Conservation (phyloP, 176 grass and related monocot genomes). For the Oryza coarctata region DNA sequence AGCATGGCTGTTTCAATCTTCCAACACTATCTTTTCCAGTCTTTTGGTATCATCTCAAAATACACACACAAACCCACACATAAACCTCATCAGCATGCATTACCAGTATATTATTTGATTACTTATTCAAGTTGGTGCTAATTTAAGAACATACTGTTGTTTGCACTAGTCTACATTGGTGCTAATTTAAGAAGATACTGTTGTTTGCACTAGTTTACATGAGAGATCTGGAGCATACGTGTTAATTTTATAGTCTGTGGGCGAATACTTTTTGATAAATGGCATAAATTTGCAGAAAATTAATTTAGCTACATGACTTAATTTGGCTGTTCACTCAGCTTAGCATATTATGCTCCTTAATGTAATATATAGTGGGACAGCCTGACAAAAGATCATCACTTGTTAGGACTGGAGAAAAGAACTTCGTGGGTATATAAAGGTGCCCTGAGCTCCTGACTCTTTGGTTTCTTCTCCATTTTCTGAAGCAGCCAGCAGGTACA, state of each 20-base stretch:
- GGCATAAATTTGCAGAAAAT: not conserved
- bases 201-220: slow-evolving; percentile 13
- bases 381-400: slow-evolving; percentile 22
- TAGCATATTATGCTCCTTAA: not conserved
- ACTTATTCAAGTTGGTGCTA: not conserved
- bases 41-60: slow-evolving; percentile 19
- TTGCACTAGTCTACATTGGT: slow-evolving; percentile 1
- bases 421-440: slow-evolving; percentile 40
- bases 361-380: slow-evolving; percentile 16
- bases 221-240: not conserved
- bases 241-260: not conserved
- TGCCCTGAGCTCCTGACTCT: not conserved
- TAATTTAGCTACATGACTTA: not conserved
- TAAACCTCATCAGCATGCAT: not conserved
- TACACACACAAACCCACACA: slow-evolving; percentile 14
- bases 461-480: slow-evolving; percentile 12
- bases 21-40: slow-evolving; percentile 38
- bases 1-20: slow-evolving; percentile 41
- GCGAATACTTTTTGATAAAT: not conserved
- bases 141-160: not conserved
- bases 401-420: slow-evolving; percentile 1
- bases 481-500: slow-evolving; percentile 37
- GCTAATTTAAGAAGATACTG: not conserved
- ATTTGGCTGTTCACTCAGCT: not conserved
- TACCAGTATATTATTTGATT: not conserved